Evolutionary conservation across 768 basidiomycete species (phyloP), one percentile per base, ranked within the genome.

Genomic region (Pleurotus platypus): DNA sequence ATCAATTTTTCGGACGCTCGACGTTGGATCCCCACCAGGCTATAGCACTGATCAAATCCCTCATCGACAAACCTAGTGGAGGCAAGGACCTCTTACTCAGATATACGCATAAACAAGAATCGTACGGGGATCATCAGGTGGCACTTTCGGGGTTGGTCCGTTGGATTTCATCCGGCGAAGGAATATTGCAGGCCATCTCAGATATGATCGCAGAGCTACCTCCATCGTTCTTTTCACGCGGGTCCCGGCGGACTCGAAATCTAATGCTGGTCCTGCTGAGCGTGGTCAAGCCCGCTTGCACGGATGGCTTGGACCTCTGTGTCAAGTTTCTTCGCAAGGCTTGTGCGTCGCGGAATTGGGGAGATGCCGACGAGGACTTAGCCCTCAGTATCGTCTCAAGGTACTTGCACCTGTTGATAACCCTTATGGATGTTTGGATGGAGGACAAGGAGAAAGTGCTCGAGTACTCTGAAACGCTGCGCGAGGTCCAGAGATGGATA

Each of bases 201-300:
- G 27, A 54, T n/a, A 54, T 54, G 15, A 30, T 54, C 6, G 12
- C n/a, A 37, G 51, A 54, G 18, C 16, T 39, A 18, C 51, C 51
- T 8, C 11, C n/a, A 9, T 54, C 51, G 5, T 54, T 54, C 39
- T 54, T 54, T 22, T n/a, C 35, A 4, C 11, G 22, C 8, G 22
- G 38, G 13, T 18, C 51, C 5, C 18, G 12, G 11, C 51, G 13
- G n/a, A 54, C 18, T 20, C 51, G 42, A 24, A 54, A 54, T 15
- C 22, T 54, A 39, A 54, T 54, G 51, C 37, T 54, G 15, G 22
- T 54, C 20, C 38, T 54, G 3, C 51, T 54, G 7, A 54, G 42
- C 39, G 27, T 54, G 8, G 20, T 54, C 39, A n/a, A 54, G 24
- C 51, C 51, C 13, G 38, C 39, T 15, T 40, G 16, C 39, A 15